Base-by-base conservation (phyloP, 495 filamentous ascomycete genomes). In the Articulospora tetracladia region DNA sequence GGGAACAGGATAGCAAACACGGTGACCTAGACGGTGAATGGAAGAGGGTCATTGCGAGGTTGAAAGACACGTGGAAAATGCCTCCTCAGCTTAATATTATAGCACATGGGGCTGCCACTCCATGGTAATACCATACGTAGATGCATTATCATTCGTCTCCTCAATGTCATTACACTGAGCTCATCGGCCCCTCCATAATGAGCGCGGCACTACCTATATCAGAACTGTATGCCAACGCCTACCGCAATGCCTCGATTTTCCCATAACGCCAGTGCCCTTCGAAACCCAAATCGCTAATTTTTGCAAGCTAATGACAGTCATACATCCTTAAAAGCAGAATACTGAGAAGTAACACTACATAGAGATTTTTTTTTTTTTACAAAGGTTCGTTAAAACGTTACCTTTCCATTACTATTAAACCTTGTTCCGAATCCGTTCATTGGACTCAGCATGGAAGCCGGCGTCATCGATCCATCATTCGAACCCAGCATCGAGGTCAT, bases 321-420 rank as follows among this genome's bases (percentile, higher is more conserved):
- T 55, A 62, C 53, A 62, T 57, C 17, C 15, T 44, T 26, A 53
- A 26, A 60, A 47, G 23, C 36, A 47, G 20, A 47, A 53, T 26
- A 19, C 25, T 19, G 48, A 34, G 27, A 55, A 44, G 25, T 32
- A 11, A 49, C 1, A 22, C 13, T 41, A 57, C 53, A 61, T 13
- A 41, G 7, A 17, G 10, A 17, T 26, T 4, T 50, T 50, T 12
- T 44, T 7, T 26, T 4, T 50, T 50, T 12, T 50, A 24, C 47
- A 25, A 50, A 26, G 23, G 25, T 12, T 12, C 19, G 0, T 62
- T 58, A 68, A 41, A 69, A 64, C 1, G 60, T 39, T n/a, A 66
- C 39, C 55, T 65, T 69, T 13, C 63, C 56, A 63, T 56, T 61
- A 48, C 34, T 51, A 65, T 69, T 69, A 60, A 56, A 69, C 49